Evolutionary conservation across 768 basidiomycete genomes (phyloP), one percentile per base, ranked within the genome.

Genomic region (Cantharellus anzutake): DNA sequence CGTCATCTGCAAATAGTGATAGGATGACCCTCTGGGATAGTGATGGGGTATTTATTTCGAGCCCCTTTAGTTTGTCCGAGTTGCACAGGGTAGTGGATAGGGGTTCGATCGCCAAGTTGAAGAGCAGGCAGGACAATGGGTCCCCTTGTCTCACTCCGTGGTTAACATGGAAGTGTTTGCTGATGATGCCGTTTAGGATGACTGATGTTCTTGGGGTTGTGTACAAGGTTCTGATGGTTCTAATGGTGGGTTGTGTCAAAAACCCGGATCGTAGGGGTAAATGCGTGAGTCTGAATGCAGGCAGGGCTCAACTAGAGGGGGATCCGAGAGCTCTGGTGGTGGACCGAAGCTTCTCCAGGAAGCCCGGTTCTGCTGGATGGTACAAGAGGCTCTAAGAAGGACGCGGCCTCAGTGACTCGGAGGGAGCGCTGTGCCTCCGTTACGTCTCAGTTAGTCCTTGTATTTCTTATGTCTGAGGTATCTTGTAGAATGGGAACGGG

Each of bases 1-100:
- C 20, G 1, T 29, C 20, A 61, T 76, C 72, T 0, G 74, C 72
- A 61, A 74, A 76, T 0, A 76, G 68, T 11, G 44, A 48, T 48
- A 48, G 11, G 29, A 48, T 48, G 11, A 48, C 44, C 29, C 44
- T 11, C 11, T 29, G 44, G 29, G 44, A 48, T 11, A 29, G 11
- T 48, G 11, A 11, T 1, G 44, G 11, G 11, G 11, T 11, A 11
- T 48, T 48, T 11, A 48, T 48, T 48, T 48, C 1, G 11, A 48
- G 11, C 44, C 44, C 44, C 11, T 29, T 48, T 11, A 48, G 44
- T 29, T 48, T 29, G 37, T 11, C 3, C 3, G 60, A 61, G 5
- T 41, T 3, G 4, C 60, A 59, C 37, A 61, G n/a, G 42, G 60
- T 44, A 3, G 37, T 41, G 3, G 60, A 63, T 41, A 66, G 58